Evolutionary conservation across 225 moss, liverwort and hornwort genomes (phyloP).

Genomic region (Physcomitrium patens): DNA sequence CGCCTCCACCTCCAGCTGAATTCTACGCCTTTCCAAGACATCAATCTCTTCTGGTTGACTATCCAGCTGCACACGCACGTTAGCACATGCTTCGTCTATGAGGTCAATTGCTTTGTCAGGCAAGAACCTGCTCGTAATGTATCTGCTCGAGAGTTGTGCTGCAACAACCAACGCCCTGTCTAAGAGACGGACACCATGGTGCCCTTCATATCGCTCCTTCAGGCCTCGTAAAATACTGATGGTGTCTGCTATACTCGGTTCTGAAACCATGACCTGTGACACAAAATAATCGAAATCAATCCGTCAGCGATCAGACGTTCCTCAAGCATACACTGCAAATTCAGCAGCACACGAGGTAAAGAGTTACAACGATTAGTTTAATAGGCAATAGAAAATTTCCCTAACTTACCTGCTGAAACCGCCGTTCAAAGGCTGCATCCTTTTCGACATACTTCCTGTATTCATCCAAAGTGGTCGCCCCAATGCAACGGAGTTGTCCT

Average conservation of each 20-base stretch:
- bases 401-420: slow-evolving; percentile 75
- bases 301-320: too few relatives aligned
- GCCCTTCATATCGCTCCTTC: slow-evolving; percentile 96
- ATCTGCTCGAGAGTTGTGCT: slow-evolving; percentile 81
- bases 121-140: slow-evolving; percentile 80
- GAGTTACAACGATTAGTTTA: too few relatives aligned
- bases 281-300: neutral
- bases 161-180: slow-evolving; percentile 91
- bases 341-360: too few relatives aligned
- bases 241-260: slow-evolving; percentile 85
- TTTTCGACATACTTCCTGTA: slow-evolving; percentile 95
- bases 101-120: slow-evolving; percentile 94
- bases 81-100: slow-evolving; percentile 95
- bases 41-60: slow-evolving; percentile 96
- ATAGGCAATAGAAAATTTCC: too few relatives aligned
- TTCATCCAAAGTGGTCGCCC: slow-evolving; percentile 87
- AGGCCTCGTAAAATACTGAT: slow-evolving; percentile 88
- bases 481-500: slow-evolving; percentile 89
- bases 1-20: slow-evolving; percentile 89
- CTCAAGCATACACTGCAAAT: too few relatives aligned
- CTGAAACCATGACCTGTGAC: slow-evolving; percentile 68
- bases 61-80: slow-evolving; percentile 94
- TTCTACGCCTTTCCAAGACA: slow-evolving; percentile 70
- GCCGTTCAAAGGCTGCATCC: slow-evolving; percentile 92
- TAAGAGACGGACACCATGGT: slow-evolving; percentile 84